Base-by-base conservation (phyloP, 1,284 basidiomycete genomes). In the Malassezia cuniculi region DNA sequence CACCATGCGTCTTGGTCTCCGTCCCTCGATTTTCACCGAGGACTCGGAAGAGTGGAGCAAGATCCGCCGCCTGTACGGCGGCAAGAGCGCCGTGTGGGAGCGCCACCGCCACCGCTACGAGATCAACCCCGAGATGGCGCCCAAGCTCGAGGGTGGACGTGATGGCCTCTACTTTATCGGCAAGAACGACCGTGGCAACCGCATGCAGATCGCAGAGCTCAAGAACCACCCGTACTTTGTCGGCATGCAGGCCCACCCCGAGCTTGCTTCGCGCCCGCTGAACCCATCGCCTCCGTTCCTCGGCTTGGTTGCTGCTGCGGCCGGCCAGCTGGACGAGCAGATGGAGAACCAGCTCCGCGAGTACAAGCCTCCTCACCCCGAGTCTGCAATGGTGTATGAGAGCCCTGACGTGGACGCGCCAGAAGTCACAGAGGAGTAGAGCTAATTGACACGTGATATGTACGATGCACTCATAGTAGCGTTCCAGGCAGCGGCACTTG, bases 281-380 rank as follows among this genome's bases (percentile, higher is more conserved):
- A 97, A 99, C 72, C 93, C 90, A 0, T 93, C 86, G 0, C 90
- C 90, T 3, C 82, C 87, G 0, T 97, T 94, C 79, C 79, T 99
- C 25, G 93, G 93, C 11, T 82, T 99, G 63, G 77, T 99, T 28
- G 80, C 90, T 3, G 87, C 93, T 0, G 74, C 90, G 0, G 80
- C 79, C 27, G 78, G 80, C 0, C 24, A 50, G 40, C 74, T 97
- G 10, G 71, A 76, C 21, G 81, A 85, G 63, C 84, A 94, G 68
- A 62, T 89, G 20, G 74, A 73, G 35, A 60, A 70, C 25, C 89
- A 90, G 69, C 69, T 71, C 46, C 64, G 61, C 38, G 19, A 27
- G 16, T 76, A 72, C 62, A 59, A 59, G 18, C 71, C 72, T 18
- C 75, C 75, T 29, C 75, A 75, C 46, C 73, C 74, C 6, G 46